phyloP scores from a whole-genome alignment of 441 rosid genomes.

The Syzygium syzygioides region DNA sequence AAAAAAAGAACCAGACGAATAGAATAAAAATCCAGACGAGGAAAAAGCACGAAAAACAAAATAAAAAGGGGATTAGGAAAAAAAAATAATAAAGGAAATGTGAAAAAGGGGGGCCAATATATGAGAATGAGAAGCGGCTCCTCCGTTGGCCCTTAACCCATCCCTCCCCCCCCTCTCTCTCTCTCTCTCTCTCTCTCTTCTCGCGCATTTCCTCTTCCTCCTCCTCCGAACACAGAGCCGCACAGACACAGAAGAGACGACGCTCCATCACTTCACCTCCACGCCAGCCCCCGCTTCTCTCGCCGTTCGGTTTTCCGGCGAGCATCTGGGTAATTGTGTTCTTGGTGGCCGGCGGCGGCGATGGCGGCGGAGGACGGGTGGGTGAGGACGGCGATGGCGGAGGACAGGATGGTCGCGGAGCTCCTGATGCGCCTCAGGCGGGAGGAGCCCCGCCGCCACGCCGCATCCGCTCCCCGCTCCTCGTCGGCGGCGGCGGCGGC shows the following conservation, averaged over 20 bases:
- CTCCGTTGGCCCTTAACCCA: constrained; percentile 8
- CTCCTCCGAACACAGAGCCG: neutral
- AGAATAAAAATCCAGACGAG: constrained; percentile 28
- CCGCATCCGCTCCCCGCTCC: neutral
- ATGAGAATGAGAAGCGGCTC: neutral
- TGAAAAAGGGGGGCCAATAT: constrained; percentile 11
- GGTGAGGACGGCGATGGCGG: constrained; percentile 71
- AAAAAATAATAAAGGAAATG: neutral
- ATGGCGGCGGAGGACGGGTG: constrained; percentile 50
- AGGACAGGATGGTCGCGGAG: constrained; percentile 71
- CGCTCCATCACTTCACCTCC: neutral
- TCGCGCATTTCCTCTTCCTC: neutral
- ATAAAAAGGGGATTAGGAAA: neutral
- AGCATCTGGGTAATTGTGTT: neutral
- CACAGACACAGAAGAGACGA: neutral
- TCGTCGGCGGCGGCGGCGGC: constrained; percentile 4
- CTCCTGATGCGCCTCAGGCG: constrained; percentile 62
- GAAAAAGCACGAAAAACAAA: neutral
- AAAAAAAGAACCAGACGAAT: constrained; percentile 3
- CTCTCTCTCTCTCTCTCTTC: constrained; percentile 8
- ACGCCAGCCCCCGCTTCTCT: neutral
- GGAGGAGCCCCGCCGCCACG: constrained; percentile 4
- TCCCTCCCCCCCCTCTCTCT: neutral
- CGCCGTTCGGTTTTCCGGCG: neutral
- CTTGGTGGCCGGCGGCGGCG: neutral